phyloP scores from a whole-genome alignment of 345 rosid species.

The Hibiscus trionum region DNA sequence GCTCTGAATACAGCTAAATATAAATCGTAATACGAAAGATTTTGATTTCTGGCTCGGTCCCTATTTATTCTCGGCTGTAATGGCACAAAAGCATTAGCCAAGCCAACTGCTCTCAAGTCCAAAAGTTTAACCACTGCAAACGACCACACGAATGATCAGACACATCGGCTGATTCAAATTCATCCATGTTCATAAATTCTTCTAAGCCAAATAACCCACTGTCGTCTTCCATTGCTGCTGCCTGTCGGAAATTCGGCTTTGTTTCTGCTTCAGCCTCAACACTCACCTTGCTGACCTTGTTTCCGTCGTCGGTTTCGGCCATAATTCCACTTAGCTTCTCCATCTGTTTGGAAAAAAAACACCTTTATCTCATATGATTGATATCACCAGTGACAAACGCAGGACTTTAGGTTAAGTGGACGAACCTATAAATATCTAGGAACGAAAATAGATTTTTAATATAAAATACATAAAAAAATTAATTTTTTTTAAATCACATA shows the following conservation, averaged over 20 bases:
- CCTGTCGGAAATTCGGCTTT: not conserved
- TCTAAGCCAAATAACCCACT: not conserved
- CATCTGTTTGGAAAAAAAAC: slow-evolving; percentile 27
- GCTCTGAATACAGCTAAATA: too few species aligned
- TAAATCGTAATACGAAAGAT: too few species aligned
- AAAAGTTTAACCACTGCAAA: not conserved
- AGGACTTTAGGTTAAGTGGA: too few species aligned
- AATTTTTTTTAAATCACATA: too few species aligned
- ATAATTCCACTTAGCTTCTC: slow-evolving; percentile 36
- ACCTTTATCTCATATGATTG: too few species aligned
- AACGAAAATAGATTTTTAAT: too few species aligned
- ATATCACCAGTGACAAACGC: too few species aligned
- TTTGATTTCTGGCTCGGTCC: too few species aligned
- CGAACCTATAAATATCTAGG: too few species aligned
- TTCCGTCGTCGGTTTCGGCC: not conserved
- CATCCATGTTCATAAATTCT: not conserved
- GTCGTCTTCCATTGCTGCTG: not conserved
- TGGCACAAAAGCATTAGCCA: too few species aligned
- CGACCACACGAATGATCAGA: not conserved
- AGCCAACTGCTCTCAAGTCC: not conserved
- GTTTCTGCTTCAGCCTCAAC: not conserved
- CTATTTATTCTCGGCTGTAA: too few species aligned
- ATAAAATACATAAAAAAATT: too few species aligned
- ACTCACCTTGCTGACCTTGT: not conserved
- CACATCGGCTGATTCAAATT: not conserved